Conservation (phyloP, 768 basidiomycete genomes). For the Tulasnella sp. region DNA sequence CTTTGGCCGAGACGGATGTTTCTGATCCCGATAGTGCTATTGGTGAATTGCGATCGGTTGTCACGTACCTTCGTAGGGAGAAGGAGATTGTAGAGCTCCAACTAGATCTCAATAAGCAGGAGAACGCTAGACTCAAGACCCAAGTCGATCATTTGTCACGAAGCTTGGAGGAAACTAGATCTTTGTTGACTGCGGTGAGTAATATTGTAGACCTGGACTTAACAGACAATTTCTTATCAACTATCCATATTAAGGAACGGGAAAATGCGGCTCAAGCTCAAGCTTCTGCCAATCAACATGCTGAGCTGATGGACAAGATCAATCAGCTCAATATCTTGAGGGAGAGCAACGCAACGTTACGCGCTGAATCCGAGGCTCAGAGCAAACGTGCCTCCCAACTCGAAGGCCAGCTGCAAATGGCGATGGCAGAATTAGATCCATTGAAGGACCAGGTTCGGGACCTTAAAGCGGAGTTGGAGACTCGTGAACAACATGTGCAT, state of each 20-base stretch:
- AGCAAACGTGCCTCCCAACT: conserved; percentile 54
- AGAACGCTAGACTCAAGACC: conserved; percentile 56
- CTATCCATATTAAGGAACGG: conserved; percentile 45
- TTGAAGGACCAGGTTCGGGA: conserved; percentile 54
- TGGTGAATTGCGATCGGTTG: conserved; percentile 61
- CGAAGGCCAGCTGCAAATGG: conserved; percentile 44
- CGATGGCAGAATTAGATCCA: conserved; percentile 56
- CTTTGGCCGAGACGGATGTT: conserved; percentile 35
- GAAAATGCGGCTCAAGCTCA: conserved; percentile 60
- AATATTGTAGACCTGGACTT: neutral
- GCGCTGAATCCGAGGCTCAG: conserved; percentile 61
- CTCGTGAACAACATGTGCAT: conserved; percentile 48
- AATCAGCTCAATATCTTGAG: conserved; percentile 75
- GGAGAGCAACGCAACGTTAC: conserved; percentile 77
- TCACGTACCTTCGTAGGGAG: conserved; percentile 74
- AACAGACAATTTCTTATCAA: neutral
- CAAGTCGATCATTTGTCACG: conserved; percentile 64
- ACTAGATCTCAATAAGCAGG: conserved; percentile 65
- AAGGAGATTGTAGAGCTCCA: conserved; percentile 87
- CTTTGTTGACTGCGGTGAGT: conserved; percentile 55
- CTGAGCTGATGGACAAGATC: conserved; percentile 73
- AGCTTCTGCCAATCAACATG: conserved; percentile 64
- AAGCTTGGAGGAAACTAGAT: conserved; percentile 54
- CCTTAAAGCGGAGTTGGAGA: conserved; percentile 60
- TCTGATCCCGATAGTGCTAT: conserved; percentile 34